phyloP scores from a whole-genome alignment of 768 basidiomycete species.

The Podaxis sp. region DNA sequence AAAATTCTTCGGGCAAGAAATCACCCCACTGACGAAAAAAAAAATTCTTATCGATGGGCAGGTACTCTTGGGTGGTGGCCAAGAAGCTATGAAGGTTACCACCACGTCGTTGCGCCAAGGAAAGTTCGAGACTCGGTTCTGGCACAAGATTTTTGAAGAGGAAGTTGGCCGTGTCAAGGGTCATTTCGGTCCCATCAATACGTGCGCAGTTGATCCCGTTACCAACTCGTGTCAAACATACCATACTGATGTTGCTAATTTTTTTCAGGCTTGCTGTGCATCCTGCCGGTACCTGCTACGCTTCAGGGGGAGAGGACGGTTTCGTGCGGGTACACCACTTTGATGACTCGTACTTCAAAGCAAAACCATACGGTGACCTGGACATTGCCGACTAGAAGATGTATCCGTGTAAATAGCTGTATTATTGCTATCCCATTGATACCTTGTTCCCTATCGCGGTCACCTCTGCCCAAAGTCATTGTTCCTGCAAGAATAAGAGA shows the following conservation, averaged over 20 bases:
- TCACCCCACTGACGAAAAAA: neutral
- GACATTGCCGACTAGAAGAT: constrained; percentile 51
- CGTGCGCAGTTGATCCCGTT: constrained; percentile 51
- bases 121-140: constrained; percentile 97
- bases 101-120: constrained; percentile 92
- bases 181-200: constrained; percentile 95
- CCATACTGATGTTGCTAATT: neutral
- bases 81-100: constrained; percentile 96
- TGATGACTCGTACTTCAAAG: constrained; percentile 91
- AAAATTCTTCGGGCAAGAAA: neutral
- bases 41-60: constrained; percentile 24
- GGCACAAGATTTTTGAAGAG: constrained; percentile 96
- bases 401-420: neutral
- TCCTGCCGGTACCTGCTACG: constrained; percentile 82
- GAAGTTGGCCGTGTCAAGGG: constrained; percentile 97
- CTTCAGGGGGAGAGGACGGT: constrained; percentile 96
- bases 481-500: neutral
- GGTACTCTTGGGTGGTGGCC: constrained; percentile 93
- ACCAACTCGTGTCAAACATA: neutral
- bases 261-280: constrained; percentile 80
- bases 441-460: neutral
- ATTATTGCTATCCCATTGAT: neutral
- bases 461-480: neutral
- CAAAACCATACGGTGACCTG: constrained; percentile 87
- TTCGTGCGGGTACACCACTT: constrained; percentile 90